A percentile compares a stretch with the other conserved stretches of the same genome.
phyloP scores from a whole-genome alignment of 331 rosid genomes.

The Malus hybrid region DNA sequence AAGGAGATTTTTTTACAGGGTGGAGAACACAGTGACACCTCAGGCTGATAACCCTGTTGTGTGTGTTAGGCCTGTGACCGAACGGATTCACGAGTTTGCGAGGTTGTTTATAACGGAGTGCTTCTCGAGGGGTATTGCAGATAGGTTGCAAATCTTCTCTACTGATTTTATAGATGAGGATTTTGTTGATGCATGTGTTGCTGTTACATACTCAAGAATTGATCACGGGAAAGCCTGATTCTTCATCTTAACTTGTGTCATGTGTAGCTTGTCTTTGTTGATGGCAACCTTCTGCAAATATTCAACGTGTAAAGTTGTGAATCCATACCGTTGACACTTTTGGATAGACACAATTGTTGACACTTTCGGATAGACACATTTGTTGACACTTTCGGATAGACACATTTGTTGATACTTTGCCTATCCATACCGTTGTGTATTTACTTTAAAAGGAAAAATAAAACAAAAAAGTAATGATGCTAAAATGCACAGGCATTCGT shows the following conservation, averaged over 20 bases:
- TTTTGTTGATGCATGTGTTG: constrained; percentile 87
- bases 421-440: too few species aligned
- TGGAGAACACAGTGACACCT: constrained; percentile 84
- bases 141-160: constrained; percentile 60
- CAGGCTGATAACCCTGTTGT: constrained; percentile 55
- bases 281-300: neutral
- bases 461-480: too few species aligned
- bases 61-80: constrained; percentile 69
- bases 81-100: constrained; percentile 56
- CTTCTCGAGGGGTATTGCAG: constrained; percentile 28
- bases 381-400: too few species aligned
- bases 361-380: too few species aligned
- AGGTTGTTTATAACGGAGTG: constrained; percentile 66
- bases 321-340: too few species aligned
- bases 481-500: neutral
- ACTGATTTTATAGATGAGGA: constrained; percentile 74
- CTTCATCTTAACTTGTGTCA: too few species aligned
- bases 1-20: constrained; percentile 67
- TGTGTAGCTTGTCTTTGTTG: too few species aligned
- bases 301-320: too few species aligned
- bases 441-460: too few species aligned
- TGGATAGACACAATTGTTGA: too few species aligned
- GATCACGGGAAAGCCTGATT: constrained; percentile 45
- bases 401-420: too few species aligned
- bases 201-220: constrained; percentile 61